These are phyloP conservation scores for Dentipellis sp. DNA, from an alignment of 768 basidiomycete genomes.

Conservation along the genomic window DNA sequence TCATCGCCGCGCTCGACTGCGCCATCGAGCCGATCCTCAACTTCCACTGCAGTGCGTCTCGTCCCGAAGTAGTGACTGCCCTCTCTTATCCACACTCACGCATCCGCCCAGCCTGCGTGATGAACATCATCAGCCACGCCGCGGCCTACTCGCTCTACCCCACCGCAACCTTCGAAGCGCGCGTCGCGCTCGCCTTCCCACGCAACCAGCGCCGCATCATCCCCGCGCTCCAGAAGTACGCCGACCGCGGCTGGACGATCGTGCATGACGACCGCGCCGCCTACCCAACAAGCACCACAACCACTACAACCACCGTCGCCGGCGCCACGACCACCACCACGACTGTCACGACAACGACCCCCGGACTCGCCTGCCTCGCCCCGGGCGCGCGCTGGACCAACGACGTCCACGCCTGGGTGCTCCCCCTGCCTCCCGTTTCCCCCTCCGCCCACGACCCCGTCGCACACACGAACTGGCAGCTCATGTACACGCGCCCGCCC, in stretches of 20 bases:
- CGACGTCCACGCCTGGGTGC: conserved; percentile 22
- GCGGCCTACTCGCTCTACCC: conserved; percentile 35
- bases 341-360: conserved; percentile 1
- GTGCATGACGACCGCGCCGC: not conserved
- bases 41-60: not conserved
- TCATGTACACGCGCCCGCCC: not conserved
- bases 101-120: conserved; percentile 29
- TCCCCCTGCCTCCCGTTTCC: conserved; percentile 17
- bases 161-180: conserved; percentile 23
- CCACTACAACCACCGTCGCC: too few species aligned
- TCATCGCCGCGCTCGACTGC: not conserved
- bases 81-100: not conserved
- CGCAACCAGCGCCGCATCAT: not conserved
- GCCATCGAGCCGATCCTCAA: not conserved
- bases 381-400: conserved; percentile 21
- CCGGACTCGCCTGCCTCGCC: conserved; percentile 5
- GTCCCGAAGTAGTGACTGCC: too few species aligned
- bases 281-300: not conserved
- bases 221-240: not conserved
- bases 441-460: not conserved
- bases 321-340: not conserved
- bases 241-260: not conserved
- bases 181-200: not conserved
- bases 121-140: conserved; percentile 35
- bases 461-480: not conserved